Evolutionary conservation across 164 flowering plant genomes (phyloP).

Genomic region (Vitis rupestris): DNA sequence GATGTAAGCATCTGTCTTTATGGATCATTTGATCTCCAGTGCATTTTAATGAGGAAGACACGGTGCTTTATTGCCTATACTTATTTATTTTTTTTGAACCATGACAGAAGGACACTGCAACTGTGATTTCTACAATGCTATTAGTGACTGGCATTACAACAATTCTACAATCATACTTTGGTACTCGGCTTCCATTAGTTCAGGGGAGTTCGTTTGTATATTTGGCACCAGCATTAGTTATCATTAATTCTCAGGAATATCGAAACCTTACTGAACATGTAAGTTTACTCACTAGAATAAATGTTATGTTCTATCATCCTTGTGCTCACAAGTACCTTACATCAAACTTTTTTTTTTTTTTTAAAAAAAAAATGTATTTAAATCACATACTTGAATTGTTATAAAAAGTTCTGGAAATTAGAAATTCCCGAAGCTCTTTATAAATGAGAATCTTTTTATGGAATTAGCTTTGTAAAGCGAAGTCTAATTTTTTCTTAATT

Average conservation of each 20-base stretch:
- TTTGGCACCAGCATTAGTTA: constrained; percentile 86
- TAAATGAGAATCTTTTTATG: too few species aligned
- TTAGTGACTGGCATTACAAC: constrained; percentile 82
- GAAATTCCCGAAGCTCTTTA: too few species aligned
- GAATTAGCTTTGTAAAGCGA: too few species aligned
- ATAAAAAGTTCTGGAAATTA: too few species aligned
- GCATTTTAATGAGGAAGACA: background rate
- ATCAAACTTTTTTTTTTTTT: too few species aligned
- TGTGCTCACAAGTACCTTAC: background rate
- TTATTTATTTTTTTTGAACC: constrained; percentile 9
- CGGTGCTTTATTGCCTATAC: background rate
- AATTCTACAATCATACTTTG: constrained; percentile 73
- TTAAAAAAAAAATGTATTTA: too few species aligned
- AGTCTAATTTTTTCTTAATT: too few species aligned
- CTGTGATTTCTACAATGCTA: constrained; percentile 84
- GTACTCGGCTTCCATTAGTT: constrained; percentile 90
- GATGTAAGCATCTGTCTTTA: constrained; percentile 62
- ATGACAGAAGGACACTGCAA: constrained; percentile 89
- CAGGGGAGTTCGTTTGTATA: constrained; percentile 95
- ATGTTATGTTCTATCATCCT: background rate
- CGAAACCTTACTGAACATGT: constrained; percentile 84
- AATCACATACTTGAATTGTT: too few species aligned
- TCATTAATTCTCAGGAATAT: constrained; percentile 69
- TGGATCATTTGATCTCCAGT: background rate
- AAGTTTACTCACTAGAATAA: constrained; percentile 22